These are phyloP conservation scores for Rhizoclosmatium hyalinum DNA, from an alignment of 371 early-diverging fungal species.

Conservation along the genomic window DNA sequence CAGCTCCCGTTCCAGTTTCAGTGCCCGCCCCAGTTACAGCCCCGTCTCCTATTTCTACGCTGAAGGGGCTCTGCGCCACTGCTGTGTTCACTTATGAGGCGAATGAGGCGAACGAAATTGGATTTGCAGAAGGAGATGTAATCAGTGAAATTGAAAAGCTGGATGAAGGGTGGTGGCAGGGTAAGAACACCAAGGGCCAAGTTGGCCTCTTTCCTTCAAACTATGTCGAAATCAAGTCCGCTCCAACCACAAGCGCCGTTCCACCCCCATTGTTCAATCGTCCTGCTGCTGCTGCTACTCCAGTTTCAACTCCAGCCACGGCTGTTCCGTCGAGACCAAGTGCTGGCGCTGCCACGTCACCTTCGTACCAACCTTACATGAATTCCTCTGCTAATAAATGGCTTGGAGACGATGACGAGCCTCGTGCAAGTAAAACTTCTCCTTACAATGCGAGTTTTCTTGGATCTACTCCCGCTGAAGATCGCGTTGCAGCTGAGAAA, in stretches of 20 bases:
- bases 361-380: constrained; percentile 30
- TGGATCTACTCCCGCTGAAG: constrained; percentile 17
- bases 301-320: background rate
- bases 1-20: constrained; percentile 1
- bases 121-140: constrained; percentile 80
- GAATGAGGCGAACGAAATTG: constrained; percentile 84
- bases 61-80: constrained; percentile 19
- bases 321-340: constrained; percentile 9
- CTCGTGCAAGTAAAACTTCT: background rate
- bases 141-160: constrained; percentile 73
- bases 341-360: background rate
- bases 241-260: constrained; percentile 7
- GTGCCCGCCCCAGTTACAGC: constrained; percentile 8
- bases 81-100: constrained; percentile 34
- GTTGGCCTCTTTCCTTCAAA: constrained; percentile 85
- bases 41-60: background rate
- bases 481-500: constrained; percentile 37
- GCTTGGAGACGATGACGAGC: constrained; percentile 37
- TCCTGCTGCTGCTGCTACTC: background rate
- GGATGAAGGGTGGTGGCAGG: constrained; percentile 93
- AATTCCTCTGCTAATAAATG: constrained; percentile 50
- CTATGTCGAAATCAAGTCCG: constrained; percentile 39
- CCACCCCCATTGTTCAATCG: constrained; percentile 28
- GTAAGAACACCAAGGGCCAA: constrained; percentile 76
- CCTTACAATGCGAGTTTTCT: background rate